These are phyloP conservation scores for Psilocybe tampanensis DNA, from an alignment of 768 basidiomycete species.

Conservation along the genomic window DNA sequence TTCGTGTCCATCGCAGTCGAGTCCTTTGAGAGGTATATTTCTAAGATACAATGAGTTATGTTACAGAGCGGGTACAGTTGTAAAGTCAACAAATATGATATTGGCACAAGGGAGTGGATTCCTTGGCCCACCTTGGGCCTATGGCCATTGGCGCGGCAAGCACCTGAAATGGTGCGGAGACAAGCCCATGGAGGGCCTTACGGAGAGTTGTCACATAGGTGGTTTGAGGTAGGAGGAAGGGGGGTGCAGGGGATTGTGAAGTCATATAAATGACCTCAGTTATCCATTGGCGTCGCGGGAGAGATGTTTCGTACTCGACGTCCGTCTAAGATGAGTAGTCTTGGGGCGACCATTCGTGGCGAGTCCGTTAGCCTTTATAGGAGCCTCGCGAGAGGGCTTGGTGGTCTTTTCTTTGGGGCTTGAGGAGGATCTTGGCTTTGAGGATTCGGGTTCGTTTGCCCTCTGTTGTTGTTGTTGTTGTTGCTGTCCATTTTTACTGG, in stretches of 20 bases:
- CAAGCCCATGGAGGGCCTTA: no score
- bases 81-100: background rate
- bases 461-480: constrained; percentile 10
- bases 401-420: constrained; percentile 19
- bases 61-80: background rate
- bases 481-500: constrained; percentile 14
- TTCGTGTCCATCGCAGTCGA: background rate
- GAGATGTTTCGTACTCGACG: constrained; percentile 9
- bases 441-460: constrained; percentile 22
- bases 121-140: background rate
- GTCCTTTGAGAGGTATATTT: background rate
- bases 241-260: background rate
- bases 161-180: no score
- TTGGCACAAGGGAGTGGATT: background rate
- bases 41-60: background rate
- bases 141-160: no score
- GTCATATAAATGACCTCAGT: background rate
- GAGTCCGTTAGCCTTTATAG: constrained; percentile 16
- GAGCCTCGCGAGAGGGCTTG: constrained; percentile 16
- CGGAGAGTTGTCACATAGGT: background rate
- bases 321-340: constrained; percentile 4
- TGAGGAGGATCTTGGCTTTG: constrained; percentile 21
- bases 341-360: constrained; percentile 9
- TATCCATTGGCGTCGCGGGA: constrained; percentile 18
- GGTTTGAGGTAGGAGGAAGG: background rate